These are phyloP conservation scores for Limonium bicolor DNA, from an alignment of 148 eudicot genomes.

Conservation along the genomic window DNA sequence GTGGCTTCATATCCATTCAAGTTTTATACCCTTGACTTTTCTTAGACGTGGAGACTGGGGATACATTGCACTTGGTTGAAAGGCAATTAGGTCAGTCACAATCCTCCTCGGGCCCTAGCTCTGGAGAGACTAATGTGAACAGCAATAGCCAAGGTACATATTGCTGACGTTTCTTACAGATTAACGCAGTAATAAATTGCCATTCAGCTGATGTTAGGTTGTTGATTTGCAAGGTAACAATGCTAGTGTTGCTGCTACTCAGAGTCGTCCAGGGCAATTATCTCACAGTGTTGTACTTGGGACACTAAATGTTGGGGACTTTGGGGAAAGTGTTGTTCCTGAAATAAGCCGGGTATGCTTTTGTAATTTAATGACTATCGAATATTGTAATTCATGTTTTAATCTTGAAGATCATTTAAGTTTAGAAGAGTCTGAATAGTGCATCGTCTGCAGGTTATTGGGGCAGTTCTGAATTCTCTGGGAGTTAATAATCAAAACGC, in stretches of 20 bases:
- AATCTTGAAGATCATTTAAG: neutral
- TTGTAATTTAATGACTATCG: neutral
- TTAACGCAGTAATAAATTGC: too few relatives aligned
- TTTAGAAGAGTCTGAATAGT: constrained; percentile 1
- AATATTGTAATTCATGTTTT: neutral
- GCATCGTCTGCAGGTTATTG: constrained; percentile 45
- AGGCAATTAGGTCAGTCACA: constrained; percentile 69
- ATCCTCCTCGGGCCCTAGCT: constrained; percentile 25
- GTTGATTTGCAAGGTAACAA: constrained; percentile 34
- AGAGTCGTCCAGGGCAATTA: constrained; percentile 59
- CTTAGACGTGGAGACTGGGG: constrained; percentile 76
- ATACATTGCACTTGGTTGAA: constrained; percentile 79
- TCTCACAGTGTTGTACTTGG: constrained; percentile 88
- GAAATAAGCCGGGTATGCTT: constrained; percentile 65
- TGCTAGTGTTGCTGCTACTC: constrained; percentile 36
- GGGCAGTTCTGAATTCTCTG: constrained; percentile 77
- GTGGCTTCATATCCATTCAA: too few relatives aligned
- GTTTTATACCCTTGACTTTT: constrained; percentile 20
- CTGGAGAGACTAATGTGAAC: constrained; percentile 27
- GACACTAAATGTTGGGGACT: constrained; percentile 65
- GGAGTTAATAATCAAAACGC: constrained; percentile 46
- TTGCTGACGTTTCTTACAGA: too few relatives aligned
- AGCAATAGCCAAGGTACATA: constrained; percentile 30
- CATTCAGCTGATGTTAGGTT: neutral
- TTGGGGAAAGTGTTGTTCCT: constrained; percentile 51